Percentiles rank a stretch among this genome's conserved stretches.
These are phyloP conservation scores for Neofusicoccum laricinum DNA, from an alignment of 2,329 filamentous ascomycete species.

Conservation along the genomic window DNA sequence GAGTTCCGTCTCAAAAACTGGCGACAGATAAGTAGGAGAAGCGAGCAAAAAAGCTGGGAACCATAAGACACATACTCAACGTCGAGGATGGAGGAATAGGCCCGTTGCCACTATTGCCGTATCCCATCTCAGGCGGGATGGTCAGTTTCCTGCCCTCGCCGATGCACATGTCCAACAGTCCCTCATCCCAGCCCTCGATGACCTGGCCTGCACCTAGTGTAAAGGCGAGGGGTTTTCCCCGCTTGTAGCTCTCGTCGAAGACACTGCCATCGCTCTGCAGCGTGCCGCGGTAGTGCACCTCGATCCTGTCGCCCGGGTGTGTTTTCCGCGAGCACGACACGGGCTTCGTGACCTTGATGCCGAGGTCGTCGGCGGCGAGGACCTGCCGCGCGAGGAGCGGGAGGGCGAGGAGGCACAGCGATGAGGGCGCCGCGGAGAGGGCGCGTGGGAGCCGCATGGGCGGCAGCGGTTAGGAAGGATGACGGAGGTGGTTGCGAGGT, in stretches of 20 bases:
- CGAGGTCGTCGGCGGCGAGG: slow-evolving; percentile 32
- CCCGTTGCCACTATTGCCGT: slow-evolving; percentile 74
- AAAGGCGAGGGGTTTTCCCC: slow-evolving; percentile 74
- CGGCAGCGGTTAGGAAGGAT: not conserved
- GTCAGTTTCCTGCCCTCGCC: slow-evolving; percentile 91
- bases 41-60: not conserved
- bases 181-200: slow-evolving; percentile 95
- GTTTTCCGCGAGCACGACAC: slow-evolving; percentile 79
- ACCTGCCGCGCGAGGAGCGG: slow-evolving; percentile 50
- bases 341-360: slow-evolving; percentile 71
- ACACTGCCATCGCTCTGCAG: slow-evolving; percentile 64
- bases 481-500: not conserved
- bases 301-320: slow-evolving; percentile 67
- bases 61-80: slow-evolving; percentile 53
- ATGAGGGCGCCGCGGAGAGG: slow-evolving; percentile 2
- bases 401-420: slow-evolving; percentile 41
- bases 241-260: slow-evolving; percentile 64
- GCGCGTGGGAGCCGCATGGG: slow-evolving; percentile 16
- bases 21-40: slow-evolving; percentile 19
- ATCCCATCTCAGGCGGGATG: slow-evolving; percentile 82
- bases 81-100: slow-evolving; percentile 84
- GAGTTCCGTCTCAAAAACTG: slow-evolving; percentile 89
- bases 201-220: slow-evolving; percentile 79
- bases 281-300: slow-evolving; percentile 86
- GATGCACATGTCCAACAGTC: slow-evolving; percentile 90